A percentile compares a stretch with the other conserved stretches of the same genome.
These are phyloP conservation scores for Solanum clarkiae DNA, from an alignment of 257 asterid species.

Conservation along the genomic window DNA sequence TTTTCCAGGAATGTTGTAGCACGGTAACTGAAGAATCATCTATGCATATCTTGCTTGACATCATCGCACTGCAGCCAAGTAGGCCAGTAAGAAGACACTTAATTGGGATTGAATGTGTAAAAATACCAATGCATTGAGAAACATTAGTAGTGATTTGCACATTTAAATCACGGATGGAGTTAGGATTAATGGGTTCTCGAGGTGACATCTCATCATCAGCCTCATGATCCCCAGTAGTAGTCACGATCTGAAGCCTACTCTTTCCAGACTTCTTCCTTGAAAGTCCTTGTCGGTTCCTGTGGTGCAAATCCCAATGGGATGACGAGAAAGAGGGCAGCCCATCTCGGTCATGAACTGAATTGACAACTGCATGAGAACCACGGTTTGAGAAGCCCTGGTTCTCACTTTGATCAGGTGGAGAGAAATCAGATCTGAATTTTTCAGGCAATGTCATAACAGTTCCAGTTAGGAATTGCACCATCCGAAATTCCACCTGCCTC, in stretches of 20 bases:
- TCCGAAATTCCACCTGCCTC: constrained; percentile 91
- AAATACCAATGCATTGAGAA: constrained; percentile 58
- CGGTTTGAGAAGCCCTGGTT: constrained; percentile 26
- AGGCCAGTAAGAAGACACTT: constrained; percentile 77
- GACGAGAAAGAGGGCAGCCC: constrained; percentile 39
- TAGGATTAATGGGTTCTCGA: constrained; percentile 43
- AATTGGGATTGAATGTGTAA: constrained; percentile 72
- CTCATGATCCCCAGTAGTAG: constrained; percentile 74
- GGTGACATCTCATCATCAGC: constrained; percentile 99
- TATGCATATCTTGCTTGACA: constrained; percentile 65
- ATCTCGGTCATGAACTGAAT: constrained; percentile 32
- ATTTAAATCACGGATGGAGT: constrained; percentile 30
- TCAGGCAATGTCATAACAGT: constrained; percentile 57
- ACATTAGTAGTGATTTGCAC: constrained; percentile 25
- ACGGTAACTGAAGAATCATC: constrained; percentile 88
- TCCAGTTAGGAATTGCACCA: constrained; percentile 80
- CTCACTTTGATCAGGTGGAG: constrained; percentile 58
- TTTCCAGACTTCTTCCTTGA: constrained; percentile 77
- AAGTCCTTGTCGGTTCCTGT: constrained; percentile 49
- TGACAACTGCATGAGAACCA: constrained; percentile 19
- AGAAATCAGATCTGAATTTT: constrained; percentile 63
- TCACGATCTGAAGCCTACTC: constrained; percentile 88
- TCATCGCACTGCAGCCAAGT: constrained; percentile 71
- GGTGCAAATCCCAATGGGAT: constrained; percentile 45
- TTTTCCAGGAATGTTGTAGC: constrained; percentile 78